A percentile compares a stretch with the other conserved stretches of the same genome.
These are phyloP conservation scores for Pichia ethanolica DNA, from an alignment of 805 yeast genomes.

Conservation along the genomic window DNA sequence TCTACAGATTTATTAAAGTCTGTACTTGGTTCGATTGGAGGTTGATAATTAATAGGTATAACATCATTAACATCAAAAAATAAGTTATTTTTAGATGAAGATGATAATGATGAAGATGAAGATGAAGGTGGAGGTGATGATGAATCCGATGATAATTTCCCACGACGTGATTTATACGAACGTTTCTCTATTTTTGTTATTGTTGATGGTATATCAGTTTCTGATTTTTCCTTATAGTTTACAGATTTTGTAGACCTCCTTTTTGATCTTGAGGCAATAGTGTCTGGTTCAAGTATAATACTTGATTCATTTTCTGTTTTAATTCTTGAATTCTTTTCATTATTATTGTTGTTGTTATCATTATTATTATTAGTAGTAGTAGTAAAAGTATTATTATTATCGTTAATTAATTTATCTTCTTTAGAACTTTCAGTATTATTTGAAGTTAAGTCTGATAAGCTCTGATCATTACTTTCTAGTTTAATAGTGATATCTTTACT, in stretches of 20 bases:
- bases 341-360: not conserved
- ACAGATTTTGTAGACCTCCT: conserved; percentile 27
- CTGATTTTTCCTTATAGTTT: conserved; percentile 29
- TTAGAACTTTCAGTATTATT: too few species aligned
- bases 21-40: conserved; percentile 30
- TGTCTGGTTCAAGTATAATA: not conserved
- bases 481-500: too few species aligned
- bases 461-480: too few species aligned
- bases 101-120: not conserved
- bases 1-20: conserved; percentile 38
- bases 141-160: conserved; percentile 1
- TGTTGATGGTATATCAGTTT: conserved; percentile 17
- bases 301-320: not conserved
- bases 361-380: too few species aligned
- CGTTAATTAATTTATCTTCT: too few species aligned
- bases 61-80: conserved; percentile 26
- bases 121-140: conserved; percentile 1
- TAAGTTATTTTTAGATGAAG: not conserved
- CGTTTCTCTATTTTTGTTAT: not conserved
- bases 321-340: not conserved
- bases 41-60: conserved; percentile 47
- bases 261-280: conserved; percentile 21
- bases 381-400: too few species aligned
- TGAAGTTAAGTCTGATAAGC: too few species aligned
- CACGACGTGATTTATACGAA: not conserved